phyloP scores from a whole-genome alignment of 768 basidiomycete genomes.

The Thelephora ganbajun region DNA sequence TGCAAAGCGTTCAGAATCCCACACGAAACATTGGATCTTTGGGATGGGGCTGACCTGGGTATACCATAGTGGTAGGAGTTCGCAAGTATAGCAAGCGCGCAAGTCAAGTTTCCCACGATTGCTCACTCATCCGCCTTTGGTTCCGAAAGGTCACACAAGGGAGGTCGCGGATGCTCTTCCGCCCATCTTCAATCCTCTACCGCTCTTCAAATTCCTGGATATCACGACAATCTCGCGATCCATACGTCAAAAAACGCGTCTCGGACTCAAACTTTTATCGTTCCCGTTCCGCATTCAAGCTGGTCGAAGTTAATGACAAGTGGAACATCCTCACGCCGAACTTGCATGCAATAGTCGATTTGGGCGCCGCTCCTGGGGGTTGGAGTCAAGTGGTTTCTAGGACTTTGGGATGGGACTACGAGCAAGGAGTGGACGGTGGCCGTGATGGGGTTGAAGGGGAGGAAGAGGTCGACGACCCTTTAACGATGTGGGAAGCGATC shows the following conservation, averaged over 20 bases:
- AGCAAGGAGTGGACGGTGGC: slow-evolving; percentile 7
- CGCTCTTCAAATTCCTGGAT: slow-evolving; percentile 32
- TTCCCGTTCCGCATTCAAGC: slow-evolving; percentile 85
- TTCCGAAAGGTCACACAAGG: no score
- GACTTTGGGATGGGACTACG: slow-evolving; percentile 37
- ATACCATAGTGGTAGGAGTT: background rate
- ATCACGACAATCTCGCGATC: slow-evolving; percentile 53
- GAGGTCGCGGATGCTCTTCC: no score
- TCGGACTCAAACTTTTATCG: slow-evolving; percentile 39
- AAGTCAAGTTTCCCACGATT: no score
- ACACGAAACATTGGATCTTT: background rate
- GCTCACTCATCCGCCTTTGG: no score
- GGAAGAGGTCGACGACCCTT: slow-evolving; percentile 1
- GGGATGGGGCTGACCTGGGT: background rate
- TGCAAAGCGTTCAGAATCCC: slow-evolving; percentile 9
- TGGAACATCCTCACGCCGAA: slow-evolving; percentile 41
- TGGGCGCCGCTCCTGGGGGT: slow-evolving; percentile 87
- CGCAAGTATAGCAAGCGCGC: no score
- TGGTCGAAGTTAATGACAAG: slow-evolving; percentile 59
- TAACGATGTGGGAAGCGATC: no score
- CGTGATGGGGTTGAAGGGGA: background rate
- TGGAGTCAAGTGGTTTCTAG: slow-evolving; percentile 81
- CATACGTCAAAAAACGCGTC: slow-evolving; percentile 49
- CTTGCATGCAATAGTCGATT: slow-evolving; percentile 60
- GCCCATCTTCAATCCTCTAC: no score